These are phyloP conservation scores for Lichenothelia convexa DNA, from an alignment of 495 filamentous ascomycete genomes.

Conservation along the genomic window DNA sequence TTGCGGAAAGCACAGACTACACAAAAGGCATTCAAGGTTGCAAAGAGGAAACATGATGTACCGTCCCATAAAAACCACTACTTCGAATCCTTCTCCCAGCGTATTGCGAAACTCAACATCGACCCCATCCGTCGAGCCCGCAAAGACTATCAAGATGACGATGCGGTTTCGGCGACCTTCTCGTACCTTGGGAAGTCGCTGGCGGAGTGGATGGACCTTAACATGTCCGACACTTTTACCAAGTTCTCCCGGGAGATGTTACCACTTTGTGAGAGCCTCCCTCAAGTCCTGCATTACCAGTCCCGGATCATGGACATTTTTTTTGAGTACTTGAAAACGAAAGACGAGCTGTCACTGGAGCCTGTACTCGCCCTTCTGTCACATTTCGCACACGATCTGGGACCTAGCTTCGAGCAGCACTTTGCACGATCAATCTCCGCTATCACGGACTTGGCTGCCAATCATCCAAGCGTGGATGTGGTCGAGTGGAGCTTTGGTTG, in stretches of 20 bases:
- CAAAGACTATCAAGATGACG: slow-evolving; percentile 59
- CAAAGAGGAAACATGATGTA: slow-evolving; percentile 38
- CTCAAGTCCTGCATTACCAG: slow-evolving; percentile 77
- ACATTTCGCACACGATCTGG: slow-evolving; percentile 83
- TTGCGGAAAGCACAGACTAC: no score
- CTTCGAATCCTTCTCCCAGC: slow-evolving; percentile 83
- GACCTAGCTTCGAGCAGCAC: slow-evolving; percentile 71
- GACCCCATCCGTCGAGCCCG: slow-evolving; percentile 80
- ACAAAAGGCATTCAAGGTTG: slow-evolving; percentile 42
- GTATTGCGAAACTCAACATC: slow-evolving; percentile 84
- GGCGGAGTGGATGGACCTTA: slow-evolving; percentile 78
- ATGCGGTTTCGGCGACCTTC: slow-evolving; percentile 41
- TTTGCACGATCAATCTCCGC: slow-evolving; percentile 53
- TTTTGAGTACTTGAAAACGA: slow-evolving; percentile 55
- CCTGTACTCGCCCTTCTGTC: slow-evolving; percentile 68
- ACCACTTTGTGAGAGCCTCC: slow-evolving; percentile 70
- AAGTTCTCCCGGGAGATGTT: slow-evolving; percentile 52
- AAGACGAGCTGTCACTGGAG: slow-evolving; percentile 59
- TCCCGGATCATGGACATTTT: slow-evolving; percentile 65
- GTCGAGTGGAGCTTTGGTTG: slow-evolving; percentile 95
- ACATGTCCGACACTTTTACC: slow-evolving; percentile 63
- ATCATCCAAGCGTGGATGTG: slow-evolving; percentile 50
- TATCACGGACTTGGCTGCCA: slow-evolving; percentile 44
- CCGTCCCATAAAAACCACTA: slow-evolving; percentile 61
- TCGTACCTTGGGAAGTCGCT: slow-evolving; percentile 72